A percentile compares a stretch with the other conserved stretches of the same genome.
Evolutionary conservation across 2,329 filamentous ascomycete species (phyloP).

Genomic region (Dactylellina sp.): DNA sequence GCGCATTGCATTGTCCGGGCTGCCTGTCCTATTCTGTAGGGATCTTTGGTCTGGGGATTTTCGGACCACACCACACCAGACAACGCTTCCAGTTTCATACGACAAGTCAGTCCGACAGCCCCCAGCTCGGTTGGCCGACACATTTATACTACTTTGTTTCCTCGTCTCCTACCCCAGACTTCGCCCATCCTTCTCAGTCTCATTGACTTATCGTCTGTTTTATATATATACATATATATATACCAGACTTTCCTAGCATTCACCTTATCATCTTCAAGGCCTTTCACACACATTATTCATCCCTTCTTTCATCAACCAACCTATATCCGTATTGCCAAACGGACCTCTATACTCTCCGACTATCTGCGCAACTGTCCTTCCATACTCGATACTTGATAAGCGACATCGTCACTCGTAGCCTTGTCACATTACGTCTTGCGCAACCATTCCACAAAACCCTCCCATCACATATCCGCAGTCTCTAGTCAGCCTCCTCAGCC

Average conservation of each 20-base stretch:
- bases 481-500: constrained; percentile 42
- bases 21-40: constrained; percentile 51
- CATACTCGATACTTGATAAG: constrained; percentile 45
- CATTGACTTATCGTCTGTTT: constrained; percentile 11
- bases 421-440: constrained; percentile 56
- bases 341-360: constrained; percentile 4
- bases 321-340: no score
- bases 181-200: constrained; percentile 11
- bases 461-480: constrained; percentile 41
- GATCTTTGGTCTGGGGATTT: constrained; percentile 47
- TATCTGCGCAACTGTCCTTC: constrained; percentile 17
- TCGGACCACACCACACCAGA: constrained; percentile 45
- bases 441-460: constrained; percentile 51
- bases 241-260: not conserved
- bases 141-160: constrained; percentile 54
- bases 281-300: not conserved
- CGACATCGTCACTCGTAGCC: constrained; percentile 31
- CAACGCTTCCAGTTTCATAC: constrained; percentile 53
- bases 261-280: not conserved
- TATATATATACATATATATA: constrained; percentile 27
- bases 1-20: constrained; percentile 49
- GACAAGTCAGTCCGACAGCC: constrained; percentile 40
- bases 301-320: not conserved
- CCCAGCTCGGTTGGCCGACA: constrained; percentile 42
- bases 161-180: constrained; percentile 55